Percentiles rank a stretch among this genome's conserved stretches.
Conservation (phyloP, 1,284 basidiomycete genomes). For the Sporisorium scitamineum region DNA sequence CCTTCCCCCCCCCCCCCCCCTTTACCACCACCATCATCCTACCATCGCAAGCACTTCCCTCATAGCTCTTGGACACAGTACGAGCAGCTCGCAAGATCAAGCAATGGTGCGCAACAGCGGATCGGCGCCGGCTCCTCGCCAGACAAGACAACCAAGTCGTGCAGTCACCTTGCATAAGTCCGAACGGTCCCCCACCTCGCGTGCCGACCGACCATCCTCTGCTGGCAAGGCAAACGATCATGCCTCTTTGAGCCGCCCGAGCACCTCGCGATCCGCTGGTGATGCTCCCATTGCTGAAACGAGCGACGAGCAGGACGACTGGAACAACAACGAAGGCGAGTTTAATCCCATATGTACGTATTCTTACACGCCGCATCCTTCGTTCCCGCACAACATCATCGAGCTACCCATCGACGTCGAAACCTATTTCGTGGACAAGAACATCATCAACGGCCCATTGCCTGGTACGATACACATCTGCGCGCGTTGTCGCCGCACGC, state of each 20-base stretch:
- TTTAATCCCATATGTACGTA: slow-evolving; percentile 56
- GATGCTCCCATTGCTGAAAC: slow-evolving; percentile 29
- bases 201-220: background rate
- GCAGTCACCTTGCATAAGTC: too few relatives aligned
- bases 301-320: slow-evolving; percentile 46
- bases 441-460: slow-evolving; percentile 53
- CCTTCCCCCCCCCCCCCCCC: slow-evolving; percentile 14
- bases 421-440: slow-evolving; percentile 53
- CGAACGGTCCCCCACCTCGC: slow-evolving; percentile 21
- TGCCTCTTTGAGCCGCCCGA: background rate
- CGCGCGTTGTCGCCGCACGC: slow-evolving; percentile 52
- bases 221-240: background rate
- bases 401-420: slow-evolving; percentile 66
- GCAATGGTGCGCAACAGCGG: slow-evolving; percentile 58
- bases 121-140: slow-evolving; percentile 41
- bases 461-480: slow-evolving; percentile 64
- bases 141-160: slow-evolving; percentile 15
- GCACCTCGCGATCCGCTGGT: background rate
- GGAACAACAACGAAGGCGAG: slow-evolving; percentile 28
- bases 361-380: slow-evolving; percentile 30
- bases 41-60: background rate
- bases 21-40: slow-evolving; percentile 4
- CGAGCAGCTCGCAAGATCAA: slow-evolving; percentile 13
- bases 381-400: slow-evolving; percentile 53
- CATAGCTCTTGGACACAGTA: background rate